Evolutionary conservation across 2,329 filamentous ascomycete species (phyloP).

Genomic region (Penicillium sp.): DNA sequence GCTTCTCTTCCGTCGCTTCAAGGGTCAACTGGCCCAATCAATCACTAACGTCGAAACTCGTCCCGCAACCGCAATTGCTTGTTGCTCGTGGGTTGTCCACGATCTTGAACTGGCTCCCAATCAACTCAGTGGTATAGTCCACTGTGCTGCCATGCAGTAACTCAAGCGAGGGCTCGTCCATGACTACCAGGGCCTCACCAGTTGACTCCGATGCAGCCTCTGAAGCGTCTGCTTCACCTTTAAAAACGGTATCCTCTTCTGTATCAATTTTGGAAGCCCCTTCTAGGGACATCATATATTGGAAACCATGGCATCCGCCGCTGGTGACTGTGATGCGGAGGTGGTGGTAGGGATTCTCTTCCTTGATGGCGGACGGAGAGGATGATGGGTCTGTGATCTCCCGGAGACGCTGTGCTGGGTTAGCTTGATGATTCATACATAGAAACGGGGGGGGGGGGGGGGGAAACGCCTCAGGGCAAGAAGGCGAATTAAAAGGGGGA

Average conservation of each 20-base stretch:
- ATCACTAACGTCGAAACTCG: conserved; percentile 91
- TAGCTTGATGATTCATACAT: neutral
- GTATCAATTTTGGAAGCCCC: conserved; percentile 54
- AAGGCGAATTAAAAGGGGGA: conserved; percentile 10
- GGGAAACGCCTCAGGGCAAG: neutral
- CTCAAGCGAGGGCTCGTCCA: conserved; percentile 84
- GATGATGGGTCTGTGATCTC: conserved; percentile 64
- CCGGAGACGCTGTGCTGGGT: conserved; percentile 59
- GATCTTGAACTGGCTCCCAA: conserved; percentile 93
- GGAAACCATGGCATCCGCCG: conserved; percentile 95
- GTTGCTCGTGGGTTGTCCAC: conserved; percentile 87
- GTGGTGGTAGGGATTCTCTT: conserved; percentile 71
- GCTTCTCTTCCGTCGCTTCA: neutral
- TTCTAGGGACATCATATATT: conserved; percentile 89
- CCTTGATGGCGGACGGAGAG: conserved; percentile 34
- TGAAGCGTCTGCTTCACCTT: conserved; percentile 53
- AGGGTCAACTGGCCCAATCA: conserved; percentile 8
- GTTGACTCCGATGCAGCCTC: conserved; percentile 39
- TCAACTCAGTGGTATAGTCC: conserved; percentile 94
- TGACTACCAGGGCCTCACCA: conserved; percentile 72
- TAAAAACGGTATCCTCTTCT: conserved; percentile 87
- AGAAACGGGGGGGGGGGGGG: too few species aligned
- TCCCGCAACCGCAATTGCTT: conserved; percentile 95
- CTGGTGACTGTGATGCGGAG: conserved; percentile 91
- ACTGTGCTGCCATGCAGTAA: conserved; percentile 90